These are phyloP conservation scores for Rhodofomes roseus DNA, from an alignment of 1,284 basidiomycete species.

Conservation along the genomic window DNA sequence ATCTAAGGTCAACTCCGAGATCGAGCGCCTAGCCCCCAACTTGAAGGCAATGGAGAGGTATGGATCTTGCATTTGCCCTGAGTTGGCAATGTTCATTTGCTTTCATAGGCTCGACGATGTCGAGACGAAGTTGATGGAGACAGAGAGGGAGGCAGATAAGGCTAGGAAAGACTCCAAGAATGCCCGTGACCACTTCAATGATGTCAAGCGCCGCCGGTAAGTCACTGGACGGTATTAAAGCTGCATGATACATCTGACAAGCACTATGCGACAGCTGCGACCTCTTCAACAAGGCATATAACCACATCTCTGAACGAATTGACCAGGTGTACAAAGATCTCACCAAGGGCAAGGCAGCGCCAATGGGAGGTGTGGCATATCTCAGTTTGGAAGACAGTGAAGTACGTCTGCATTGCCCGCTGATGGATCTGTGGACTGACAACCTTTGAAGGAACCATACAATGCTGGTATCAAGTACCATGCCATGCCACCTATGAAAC, in stretches of 20 bases:
- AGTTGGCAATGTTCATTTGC: neutral
- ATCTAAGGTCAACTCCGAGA: conserved; percentile 71
- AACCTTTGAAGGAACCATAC: conserved; percentile 80
- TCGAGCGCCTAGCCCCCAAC: conserved; percentile 95
- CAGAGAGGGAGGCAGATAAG: conserved; percentile 75
- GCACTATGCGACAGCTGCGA: conserved; percentile 50
- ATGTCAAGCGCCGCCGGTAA: conserved; percentile 80
- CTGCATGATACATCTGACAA: neutral
- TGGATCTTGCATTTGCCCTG: too few relatives aligned
- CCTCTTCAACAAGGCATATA: conserved; percentile 94
- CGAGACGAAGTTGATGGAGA: conserved; percentile 71
- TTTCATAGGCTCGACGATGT: conserved; percentile 84
- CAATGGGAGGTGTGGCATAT: conserved; percentile 96
- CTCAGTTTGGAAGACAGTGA: conserved; percentile 94
- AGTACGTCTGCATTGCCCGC: conserved; percentile 38
- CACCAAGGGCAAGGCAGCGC: conserved; percentile 90
- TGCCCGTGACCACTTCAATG: conserved; percentile 89
- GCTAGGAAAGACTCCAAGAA: conserved; percentile 81
- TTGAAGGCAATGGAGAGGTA: conserved; percentile 91
- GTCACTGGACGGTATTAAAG: conserved; percentile 13
- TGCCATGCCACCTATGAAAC: conserved; percentile 99
- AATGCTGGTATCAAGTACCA: conserved; percentile 95
- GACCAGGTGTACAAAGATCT: conserved; percentile 98
- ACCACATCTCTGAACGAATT: conserved; percentile 92
- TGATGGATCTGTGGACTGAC: neutral